Base-by-base conservation (phyloP, 306 rosid species). In the Betula pendula region DNA sequence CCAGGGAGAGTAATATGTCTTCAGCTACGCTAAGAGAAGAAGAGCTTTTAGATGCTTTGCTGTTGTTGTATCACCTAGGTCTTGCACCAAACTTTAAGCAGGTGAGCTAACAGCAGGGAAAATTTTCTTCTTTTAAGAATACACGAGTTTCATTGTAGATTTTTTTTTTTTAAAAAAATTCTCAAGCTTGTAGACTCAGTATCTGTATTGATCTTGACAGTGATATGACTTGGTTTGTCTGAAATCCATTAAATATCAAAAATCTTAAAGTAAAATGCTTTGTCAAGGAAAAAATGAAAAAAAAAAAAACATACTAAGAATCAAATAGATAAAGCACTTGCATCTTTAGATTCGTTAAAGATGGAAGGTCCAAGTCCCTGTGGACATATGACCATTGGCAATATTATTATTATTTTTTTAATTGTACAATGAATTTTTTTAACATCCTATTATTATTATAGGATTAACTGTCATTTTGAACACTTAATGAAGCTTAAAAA, bases 51-150 rank as follows among this genome's bases (percentile, higher is more conserved):
- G 98, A 95, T 85, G 77, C 80, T 76, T 72, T 95, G 80, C 87
- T 95, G 79, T 85, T 96, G 89, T 84, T 95, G 79, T 95, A 90
- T 87, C 92, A 95, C 76, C 84, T 88, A 77, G 98, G 98, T 72
- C 93, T 92, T 83, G 92, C 97, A 3, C 88, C 97, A 3, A 93
- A 90, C 82, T 95, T 92, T 87, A 92, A 89, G 91, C 96, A 88
- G 97, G 98, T 95, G 82, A 86, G 81, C 27, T 67, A 58, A 77
- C 72, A 17, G 13, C 56, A 72, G 29, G 65, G 59, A 44, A 27
- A 70, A 63, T 56, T 45, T 16, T 35, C 19, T 2, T 78, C 50
- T 59, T 47, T 22, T 8, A 70, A 69, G 44, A 27, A 44, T 56
- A 43, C 19, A 8, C 2, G 8, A 75, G 44, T 60, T 83, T 83